Conservation (phyloP, 2,329 filamentous ascomycete species). For the Fusarium foetens region DNA sequence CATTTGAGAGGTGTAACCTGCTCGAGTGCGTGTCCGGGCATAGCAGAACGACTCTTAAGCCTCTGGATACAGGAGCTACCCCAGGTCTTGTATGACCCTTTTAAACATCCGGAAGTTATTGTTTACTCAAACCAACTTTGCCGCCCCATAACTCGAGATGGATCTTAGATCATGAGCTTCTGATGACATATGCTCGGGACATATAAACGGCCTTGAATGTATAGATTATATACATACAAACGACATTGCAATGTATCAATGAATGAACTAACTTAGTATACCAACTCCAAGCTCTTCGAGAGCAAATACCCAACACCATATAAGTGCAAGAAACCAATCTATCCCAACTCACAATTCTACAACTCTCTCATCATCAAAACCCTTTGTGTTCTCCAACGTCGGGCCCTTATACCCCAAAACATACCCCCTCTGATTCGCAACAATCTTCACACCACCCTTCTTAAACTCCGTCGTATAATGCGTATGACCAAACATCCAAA, state of each 20-base stretch:
- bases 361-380: constrained; percentile 40
- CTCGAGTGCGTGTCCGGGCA: neutral
- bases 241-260: neutral
- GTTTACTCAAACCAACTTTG: neutral
- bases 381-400: constrained; percentile 38
- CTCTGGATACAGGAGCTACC: neutral
- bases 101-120: neutral
- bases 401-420: constrained; percentile 44
- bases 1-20: neutral
- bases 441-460: constrained; percentile 49
- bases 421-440: constrained; percentile 60
- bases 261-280: neutral
- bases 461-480: constrained; percentile 55
- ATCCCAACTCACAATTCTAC: constrained; percentile 30
- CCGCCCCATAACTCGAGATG: neutral
- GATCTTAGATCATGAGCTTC: neutral
- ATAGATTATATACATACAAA: neutral
- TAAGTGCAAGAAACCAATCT: neutral
- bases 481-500: constrained; percentile 62
- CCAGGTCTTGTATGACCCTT: no score
- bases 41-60: neutral
- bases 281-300: neutral
- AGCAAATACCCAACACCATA: neutral
- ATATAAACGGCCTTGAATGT: neutral
- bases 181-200: no score